Conservation (phyloP, 495 filamentous ascomycete genomes). For the Echria macrotheca region DNA sequence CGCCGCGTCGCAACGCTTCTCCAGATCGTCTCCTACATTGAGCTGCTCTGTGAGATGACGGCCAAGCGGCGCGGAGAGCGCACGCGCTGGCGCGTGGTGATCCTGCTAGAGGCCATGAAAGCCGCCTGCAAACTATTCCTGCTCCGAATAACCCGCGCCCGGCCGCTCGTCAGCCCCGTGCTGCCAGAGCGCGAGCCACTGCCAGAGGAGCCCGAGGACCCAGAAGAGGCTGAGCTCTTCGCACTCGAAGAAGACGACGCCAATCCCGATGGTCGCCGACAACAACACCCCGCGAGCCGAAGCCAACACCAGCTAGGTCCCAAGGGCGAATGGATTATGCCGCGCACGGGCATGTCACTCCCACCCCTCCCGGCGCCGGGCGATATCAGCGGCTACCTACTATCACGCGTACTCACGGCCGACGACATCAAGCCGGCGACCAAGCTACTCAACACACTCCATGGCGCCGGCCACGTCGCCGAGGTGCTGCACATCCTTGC, state of each 20-base stretch:
- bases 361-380: slow-evolving; percentile 72
- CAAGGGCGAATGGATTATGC: slow-evolving; percentile 81
- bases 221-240: slow-evolving; percentile 31
- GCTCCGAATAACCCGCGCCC: slow-evolving; percentile 73
- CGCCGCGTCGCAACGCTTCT: slow-evolving; percentile 70
- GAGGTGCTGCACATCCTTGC: slow-evolving; percentile 88
- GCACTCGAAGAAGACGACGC: slow-evolving; percentile 24
- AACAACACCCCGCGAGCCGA: slow-evolving; percentile 2
- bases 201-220: slow-evolving; percentile 49
- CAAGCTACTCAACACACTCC: slow-evolving; percentile 70
- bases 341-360: slow-evolving; percentile 77
- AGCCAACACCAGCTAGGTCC: slow-evolving; percentile 17
- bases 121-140: slow-evolving; percentile 79
- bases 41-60: slow-evolving; percentile 78
- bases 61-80: slow-evolving; percentile 80
- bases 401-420: slow-evolving; percentile 85
- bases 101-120: slow-evolving; percentile 80
- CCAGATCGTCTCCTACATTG: slow-evolving; percentile 87
- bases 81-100: slow-evolving; percentile 82
- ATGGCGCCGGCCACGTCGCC: slow-evolving; percentile 66
- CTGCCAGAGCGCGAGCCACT: slow-evolving; percentile 79
- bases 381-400: slow-evolving; percentile 79
- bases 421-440: slow-evolving; percentile 93
- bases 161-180: slow-evolving; percentile 78
- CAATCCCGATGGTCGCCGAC: slow-evolving; percentile 3